phyloP scores from a whole-genome alignment of 768 basidiomycete genomes.

The Xanthoconium purpureum region DNA sequence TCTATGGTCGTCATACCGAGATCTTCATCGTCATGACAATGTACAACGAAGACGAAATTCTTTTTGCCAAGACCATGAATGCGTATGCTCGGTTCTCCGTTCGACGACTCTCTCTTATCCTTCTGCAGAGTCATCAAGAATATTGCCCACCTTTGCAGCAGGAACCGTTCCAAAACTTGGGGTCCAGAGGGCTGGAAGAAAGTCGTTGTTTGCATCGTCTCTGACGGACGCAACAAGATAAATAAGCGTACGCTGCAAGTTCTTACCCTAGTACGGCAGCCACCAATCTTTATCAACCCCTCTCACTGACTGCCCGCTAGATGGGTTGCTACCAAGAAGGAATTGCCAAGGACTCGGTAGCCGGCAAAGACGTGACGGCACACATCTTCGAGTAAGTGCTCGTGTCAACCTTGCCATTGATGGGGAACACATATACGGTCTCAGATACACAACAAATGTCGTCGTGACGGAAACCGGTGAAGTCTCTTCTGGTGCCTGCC shows the following conservation, averaged over 20 bases:
- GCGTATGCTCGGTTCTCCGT: constrained; percentile 46
- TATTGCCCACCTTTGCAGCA: constrained; percentile 71
- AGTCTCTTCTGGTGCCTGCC: constrained; percentile 69
- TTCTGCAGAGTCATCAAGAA: constrained; percentile 76
- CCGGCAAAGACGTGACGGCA: constrained; percentile 86
- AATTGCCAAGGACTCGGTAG: constrained; percentile 84
- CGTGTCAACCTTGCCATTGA: neutral
- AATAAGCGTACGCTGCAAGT: constrained; percentile 91
- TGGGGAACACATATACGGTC: neutral
- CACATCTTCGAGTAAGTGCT: constrained; percentile 85
- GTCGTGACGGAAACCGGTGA: constrained; percentile 79
- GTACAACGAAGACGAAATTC: constrained; percentile 88
- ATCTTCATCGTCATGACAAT: constrained; percentile 96
- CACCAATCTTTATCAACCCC: constrained; percentile 1
- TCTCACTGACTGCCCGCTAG: constrained; percentile 32
- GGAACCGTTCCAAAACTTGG: constrained; percentile 74
- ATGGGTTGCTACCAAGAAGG: constrained; percentile 91
- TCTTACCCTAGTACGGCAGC: constrained; percentile 60
- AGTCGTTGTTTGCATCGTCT: constrained; percentile 84
- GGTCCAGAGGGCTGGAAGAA: constrained; percentile 90
- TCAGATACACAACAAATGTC: constrained; percentile 74
- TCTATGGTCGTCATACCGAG: constrained; percentile 80
- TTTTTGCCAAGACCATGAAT: constrained; percentile 82
- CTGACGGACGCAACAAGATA: constrained; percentile 82
- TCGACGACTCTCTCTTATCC: constrained; percentile 4